These are phyloP conservation scores for Phoma sp. DNA, from an alignment of 2,329 filamentous ascomycete genomes.

Conservation along the genomic window DNA sequence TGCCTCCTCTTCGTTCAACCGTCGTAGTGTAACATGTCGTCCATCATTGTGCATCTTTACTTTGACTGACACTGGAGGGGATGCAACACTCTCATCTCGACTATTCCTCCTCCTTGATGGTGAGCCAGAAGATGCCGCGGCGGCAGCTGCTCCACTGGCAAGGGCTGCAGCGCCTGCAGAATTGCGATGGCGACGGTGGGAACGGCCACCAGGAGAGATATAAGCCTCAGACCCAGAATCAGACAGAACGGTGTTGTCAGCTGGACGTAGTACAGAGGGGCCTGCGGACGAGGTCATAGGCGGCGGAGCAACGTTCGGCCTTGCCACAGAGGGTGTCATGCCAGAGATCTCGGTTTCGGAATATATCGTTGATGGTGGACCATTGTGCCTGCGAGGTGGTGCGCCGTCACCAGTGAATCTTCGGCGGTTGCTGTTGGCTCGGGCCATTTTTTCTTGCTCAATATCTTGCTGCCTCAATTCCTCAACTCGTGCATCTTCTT, in stretches of 20 bases:
- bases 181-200: constrained; percentile 42
- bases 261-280: constrained; percentile 46
- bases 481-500: constrained; percentile 67
- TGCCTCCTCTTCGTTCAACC: constrained; percentile 68
- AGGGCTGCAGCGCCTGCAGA: constrained; percentile 33
- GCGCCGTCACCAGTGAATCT: constrained; percentile 73
- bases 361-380: constrained; percentile 50
- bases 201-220: constrained; percentile 45
- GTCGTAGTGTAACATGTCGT: constrained; percentile 67
- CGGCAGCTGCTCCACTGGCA: constrained; percentile 35
- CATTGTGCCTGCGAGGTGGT: constrained; percentile 35
- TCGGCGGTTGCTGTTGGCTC: constrained; percentile 63
- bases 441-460: constrained; percentile 61
- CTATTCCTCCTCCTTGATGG: constrained; percentile 43
- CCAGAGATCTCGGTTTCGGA: constrained; percentile 53
- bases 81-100: constrained; percentile 56
- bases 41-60: constrained; percentile 71
- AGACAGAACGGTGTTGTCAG: constrained; percentile 47
- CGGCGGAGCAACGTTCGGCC: constrained; percentile 43
- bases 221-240: constrained; percentile 53
- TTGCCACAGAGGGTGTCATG: constrained; percentile 54
- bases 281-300: constrained; percentile 37
- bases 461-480: constrained; percentile 59
- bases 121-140: constrained; percentile 37
- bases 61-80: constrained; percentile 69